Percentiles rank a stretch among this genome's conserved stretches.
phyloP scores from a whole-genome alignment of 148 eudicot species.

The Fallopia convolvulus region DNA sequence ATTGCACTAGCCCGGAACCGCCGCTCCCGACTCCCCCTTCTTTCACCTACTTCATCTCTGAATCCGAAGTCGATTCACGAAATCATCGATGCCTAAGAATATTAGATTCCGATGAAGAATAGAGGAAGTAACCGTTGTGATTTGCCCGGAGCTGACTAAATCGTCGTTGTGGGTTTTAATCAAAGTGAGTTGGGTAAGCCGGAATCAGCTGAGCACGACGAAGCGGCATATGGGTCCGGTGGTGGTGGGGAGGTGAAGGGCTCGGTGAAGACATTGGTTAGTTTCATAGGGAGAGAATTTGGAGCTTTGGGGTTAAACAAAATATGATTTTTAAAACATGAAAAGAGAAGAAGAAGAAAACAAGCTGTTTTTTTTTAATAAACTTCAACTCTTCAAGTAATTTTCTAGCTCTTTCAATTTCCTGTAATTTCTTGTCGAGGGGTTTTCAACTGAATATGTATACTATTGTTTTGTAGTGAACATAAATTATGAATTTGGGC shows the following conservation, averaged over 20 bases:
- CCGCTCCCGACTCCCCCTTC: constrained; percentile 23
- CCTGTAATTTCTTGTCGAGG: no score
- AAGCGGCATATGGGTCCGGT: neutral
- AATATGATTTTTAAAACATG: no score
- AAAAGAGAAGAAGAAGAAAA: neutral
- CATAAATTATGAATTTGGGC: neutral
- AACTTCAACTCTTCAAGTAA: no score
- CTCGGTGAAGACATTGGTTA: constrained; percentile 24
- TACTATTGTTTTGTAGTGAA: no score
- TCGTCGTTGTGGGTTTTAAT: neutral
- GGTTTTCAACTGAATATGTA: no score
- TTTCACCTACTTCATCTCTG: constrained; percentile 30
- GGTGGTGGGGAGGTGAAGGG: constrained; percentile 20
- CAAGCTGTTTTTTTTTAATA: neutral
- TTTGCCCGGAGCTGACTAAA: neutral
- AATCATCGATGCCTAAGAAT: constrained; percentile 69
- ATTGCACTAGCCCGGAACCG: neutral
- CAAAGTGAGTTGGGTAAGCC: constrained; percentile 5
- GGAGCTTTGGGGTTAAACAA: constrained; percentile 30
- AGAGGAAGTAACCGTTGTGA: constrained; percentile 4
- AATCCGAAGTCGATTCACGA: constrained; percentile 45
- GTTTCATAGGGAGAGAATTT: constrained; percentile 30
- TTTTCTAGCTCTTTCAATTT: neutral
- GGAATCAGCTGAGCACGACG: constrained; percentile 11
- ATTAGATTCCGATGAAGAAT: constrained; percentile 19